Evolutionary conservation across 2,329 filamentous ascomycete genomes (phyloP), one percentile per base, ranked within the genome.

Genomic region (Colletotrichum camelliae): DNA sequence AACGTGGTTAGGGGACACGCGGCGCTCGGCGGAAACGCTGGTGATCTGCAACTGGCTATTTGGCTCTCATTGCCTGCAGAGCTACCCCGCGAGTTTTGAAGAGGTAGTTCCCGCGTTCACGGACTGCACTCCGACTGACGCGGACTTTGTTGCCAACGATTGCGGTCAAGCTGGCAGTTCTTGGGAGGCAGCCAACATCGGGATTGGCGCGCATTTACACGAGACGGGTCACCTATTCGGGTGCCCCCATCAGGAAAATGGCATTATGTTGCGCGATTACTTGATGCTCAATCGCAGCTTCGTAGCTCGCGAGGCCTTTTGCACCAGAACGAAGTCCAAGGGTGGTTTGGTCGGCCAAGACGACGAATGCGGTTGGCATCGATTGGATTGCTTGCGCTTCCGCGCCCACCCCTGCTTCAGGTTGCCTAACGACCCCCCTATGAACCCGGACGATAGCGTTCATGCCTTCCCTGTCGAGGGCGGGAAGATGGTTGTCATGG

Each of bases 101-200:
- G 96, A 98, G 81, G 94, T 98, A 1, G 94, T 95, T 6, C 93
- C 95, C 24, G 94, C 96, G 7, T 98, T 98, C 80, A 94, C 92
- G 18, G 96, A 98, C 84, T 98, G 96, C 84, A 98, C 96, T 4
- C 92, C 93, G 37, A 98, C 96, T 1, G 95, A 98, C 82, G 94
- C 93, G 12, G 90, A 92, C 52, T 91, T 91, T 79, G 92, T 98
- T 48, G 94, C 94, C 18, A 98, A 98, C 80, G 95, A 98, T 82
- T 95, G 93, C 83, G 94, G 94, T 79, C 95, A 98, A 79, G 93
- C 93, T 8, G 96, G 96, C 29, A 98, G 95, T 82, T 97, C 93
- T 62, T 98, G 96, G 96, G 96, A 98, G 83, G 93, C 96, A n/a
- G 96, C 95, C 31, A 98, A 96, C 80, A 94, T 98, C 76, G 96